These are phyloP conservation scores for Cystobasidium tubakii DNA, from an alignment of 768 basidiomycete genomes.

Conservation along the genomic window DNA sequence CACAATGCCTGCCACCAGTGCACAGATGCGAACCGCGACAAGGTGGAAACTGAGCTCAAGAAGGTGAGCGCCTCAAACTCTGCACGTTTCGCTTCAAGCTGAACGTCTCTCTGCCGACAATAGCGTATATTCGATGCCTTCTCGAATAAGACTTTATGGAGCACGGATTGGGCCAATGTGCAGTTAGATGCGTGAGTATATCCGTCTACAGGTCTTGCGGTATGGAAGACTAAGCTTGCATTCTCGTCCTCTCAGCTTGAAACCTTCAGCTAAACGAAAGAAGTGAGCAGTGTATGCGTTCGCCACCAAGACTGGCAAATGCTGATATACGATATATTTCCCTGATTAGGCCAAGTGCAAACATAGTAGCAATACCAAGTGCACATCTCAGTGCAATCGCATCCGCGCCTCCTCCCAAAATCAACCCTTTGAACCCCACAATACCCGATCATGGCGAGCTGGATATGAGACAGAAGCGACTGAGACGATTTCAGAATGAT, in stretches of 20 bases:
- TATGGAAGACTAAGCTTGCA: conserved; percentile 1
- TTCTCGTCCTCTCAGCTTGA: conserved; percentile 5
- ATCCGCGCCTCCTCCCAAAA: conserved; percentile 39
- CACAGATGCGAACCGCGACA: conserved; percentile 74
- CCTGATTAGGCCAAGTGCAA: conserved; percentile 53
- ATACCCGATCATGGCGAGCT: conserved; percentile 46
- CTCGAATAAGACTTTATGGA: conserved; percentile 72
- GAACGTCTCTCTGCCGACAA: background rate
- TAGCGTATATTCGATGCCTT: conserved; percentile 77
- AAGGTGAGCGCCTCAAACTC: conserved; percentile 55
- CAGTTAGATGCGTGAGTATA: conserved; percentile 70
- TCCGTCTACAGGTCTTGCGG: conserved; percentile 54
- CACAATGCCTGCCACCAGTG: conserved; percentile 52
- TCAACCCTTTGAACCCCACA: conserved; percentile 37
- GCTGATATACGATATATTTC: background rate
- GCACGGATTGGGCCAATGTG: conserved; percentile 86
- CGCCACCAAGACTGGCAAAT: background rate
- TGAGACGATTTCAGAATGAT: conserved; percentile 83
- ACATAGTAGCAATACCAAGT: conserved; percentile 9
- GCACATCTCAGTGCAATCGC: conserved; percentile 13
- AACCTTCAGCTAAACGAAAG: conserved; percentile 43
- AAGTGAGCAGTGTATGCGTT: conserved; percentile 36
- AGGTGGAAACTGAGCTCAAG: conserved; percentile 90
- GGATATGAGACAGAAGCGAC: conserved; percentile 55
- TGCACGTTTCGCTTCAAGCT: background rate